Conservation (phyloP, 257 asterid genomes). For the Parsonsia alboflavescens region DNA sequence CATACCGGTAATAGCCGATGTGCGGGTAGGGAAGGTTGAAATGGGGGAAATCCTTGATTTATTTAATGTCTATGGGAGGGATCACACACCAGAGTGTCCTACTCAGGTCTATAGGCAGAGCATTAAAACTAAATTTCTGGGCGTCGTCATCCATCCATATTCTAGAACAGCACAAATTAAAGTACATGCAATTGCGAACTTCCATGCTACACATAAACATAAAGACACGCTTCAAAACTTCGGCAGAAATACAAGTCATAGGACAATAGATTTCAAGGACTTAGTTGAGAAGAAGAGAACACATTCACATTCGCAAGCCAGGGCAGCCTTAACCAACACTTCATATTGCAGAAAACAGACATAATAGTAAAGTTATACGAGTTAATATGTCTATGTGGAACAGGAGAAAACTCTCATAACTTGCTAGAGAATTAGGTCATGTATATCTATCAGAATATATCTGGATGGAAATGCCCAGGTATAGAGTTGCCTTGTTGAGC, state of each 20-base stretch:
- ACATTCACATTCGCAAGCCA: not conserved
- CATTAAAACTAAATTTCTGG: too few relatives aligned
- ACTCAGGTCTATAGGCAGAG: too few relatives aligned
- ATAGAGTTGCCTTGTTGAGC: slow-evolving; percentile 56
- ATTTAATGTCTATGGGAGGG: too few relatives aligned
- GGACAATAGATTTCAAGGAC: not conserved
- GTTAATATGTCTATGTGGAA: not conserved
- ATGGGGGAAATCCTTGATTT: too few relatives aligned
- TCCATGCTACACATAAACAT: not conserved
- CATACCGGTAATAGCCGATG: too few relatives aligned
- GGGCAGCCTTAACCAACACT: not conserved
- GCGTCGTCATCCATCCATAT: too few relatives aligned
- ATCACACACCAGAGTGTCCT: too few relatives aligned
- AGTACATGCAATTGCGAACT: too few relatives aligned
- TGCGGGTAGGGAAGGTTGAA: too few relatives aligned
- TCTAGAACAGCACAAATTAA: too few relatives aligned
- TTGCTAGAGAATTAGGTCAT: slow-evolving; percentile 7
- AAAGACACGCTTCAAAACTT: not conserved
- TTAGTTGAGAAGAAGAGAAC: not conserved
- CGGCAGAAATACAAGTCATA: slow-evolving; percentile 1
- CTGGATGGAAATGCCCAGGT: slow-evolving; percentile 59
- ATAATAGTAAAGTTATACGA: not conserved
- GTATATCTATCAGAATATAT: slow-evolving; percentile 37
- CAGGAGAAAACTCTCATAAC: not conserved
- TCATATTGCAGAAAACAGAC: not conserved